A percentile compares a stretch with the other conserved stretches of the same genome.
These are phyloP conservation scores for Colletotrichum lentis DNA, from an alignment of 2,329 filamentous ascomycete genomes.

Conservation along the genomic window DNA sequence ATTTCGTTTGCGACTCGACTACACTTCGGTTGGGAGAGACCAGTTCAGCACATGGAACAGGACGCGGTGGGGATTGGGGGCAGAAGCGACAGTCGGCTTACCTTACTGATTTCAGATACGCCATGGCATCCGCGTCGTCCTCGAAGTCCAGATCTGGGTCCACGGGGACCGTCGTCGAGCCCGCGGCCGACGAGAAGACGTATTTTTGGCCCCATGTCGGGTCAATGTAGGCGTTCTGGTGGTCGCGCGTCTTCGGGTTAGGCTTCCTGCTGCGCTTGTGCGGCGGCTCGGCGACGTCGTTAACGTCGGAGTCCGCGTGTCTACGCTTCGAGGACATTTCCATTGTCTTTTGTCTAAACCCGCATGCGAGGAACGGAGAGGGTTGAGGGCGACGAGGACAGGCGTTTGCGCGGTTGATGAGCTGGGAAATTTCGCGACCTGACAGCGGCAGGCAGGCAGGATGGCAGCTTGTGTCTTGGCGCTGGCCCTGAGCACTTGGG, in stretches of 20 bases:
- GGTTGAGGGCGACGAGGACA: background rate
- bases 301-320: conserved; percentile 45
- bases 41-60: conserved; percentile 44
- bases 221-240: conserved; percentile 61
- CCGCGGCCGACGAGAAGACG: conserved; percentile 72
- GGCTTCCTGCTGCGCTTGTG: conserved; percentile 41
- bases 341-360: rapidly evolving
- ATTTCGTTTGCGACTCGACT: conserved; percentile 32
- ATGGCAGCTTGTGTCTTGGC: conserved; percentile 6
- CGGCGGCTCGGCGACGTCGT: conserved; percentile 42
- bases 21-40: background rate
- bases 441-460: background rate
- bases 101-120: conserved; percentile 76
- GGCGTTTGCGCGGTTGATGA: background rate
- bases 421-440: conserved; percentile 20
- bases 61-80: conserved; percentile 14
- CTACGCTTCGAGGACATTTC: conserved; percentile 51
- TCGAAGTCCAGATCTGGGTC: conserved; percentile 73
- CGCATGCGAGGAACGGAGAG: too few relatives aligned
- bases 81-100: conserved; percentile 51
- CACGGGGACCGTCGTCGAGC: conserved; percentile 53
- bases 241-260: conserved; percentile 48
- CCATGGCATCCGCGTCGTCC: conserved; percentile 71
- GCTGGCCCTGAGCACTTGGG: conserved; percentile 1
- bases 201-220: conserved; percentile 75